A percentile compares a stretch with the other conserved stretches of the same genome.
Conservation (phyloP, 2,329 filamentous ascomycete genomes). For the Beauveria asiatica region DNA sequence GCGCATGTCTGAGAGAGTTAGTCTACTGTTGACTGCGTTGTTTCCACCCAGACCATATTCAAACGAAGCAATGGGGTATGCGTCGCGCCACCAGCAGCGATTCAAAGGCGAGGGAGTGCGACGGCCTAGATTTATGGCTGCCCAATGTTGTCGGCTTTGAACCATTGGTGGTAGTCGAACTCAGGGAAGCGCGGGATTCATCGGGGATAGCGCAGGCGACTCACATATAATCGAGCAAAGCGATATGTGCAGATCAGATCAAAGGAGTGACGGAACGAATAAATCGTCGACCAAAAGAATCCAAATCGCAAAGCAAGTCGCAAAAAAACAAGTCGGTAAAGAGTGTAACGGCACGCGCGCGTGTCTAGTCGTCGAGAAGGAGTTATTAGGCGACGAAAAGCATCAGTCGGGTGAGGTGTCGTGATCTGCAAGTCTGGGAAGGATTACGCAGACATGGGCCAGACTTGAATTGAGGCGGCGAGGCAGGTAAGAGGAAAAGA, state of each 20-base stretch:
- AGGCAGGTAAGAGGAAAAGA: not conserved
- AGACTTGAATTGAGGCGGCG: not conserved
- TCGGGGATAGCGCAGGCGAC: not conserved
- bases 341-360: slow-evolving; percentile 6
- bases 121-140: too few species aligned
- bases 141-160: not conserved
- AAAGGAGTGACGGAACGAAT: slow-evolving; percentile 11
- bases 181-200: not conserved
- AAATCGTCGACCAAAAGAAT: slow-evolving; percentile 7
- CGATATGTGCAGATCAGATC: slow-evolving; percentile 10
- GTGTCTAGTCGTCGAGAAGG: slow-evolving; percentile 1
- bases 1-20: slow-evolving; percentile 2
- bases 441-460: slow-evolving; percentile 8
- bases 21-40: not conserved
- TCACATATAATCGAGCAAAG: slow-evolving; percentile 9
- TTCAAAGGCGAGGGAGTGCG: too few species aligned
- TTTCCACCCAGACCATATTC: not conserved
- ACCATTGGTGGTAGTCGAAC: not conserved
- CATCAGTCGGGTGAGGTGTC: slow-evolving; percentile 1
- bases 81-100: not conserved
- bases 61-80: not conserved
- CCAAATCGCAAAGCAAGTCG: slow-evolving; percentile 3
- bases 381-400: not conserved
- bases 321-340: slow-evolving; percentile 1
- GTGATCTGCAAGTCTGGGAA: not conserved